Evolutionary conservation across 108 stramenopile genomes (phyloP), one percentile per base, ranked within the genome.

Genomic region (Fistulifera pelliculosa): DNA sequence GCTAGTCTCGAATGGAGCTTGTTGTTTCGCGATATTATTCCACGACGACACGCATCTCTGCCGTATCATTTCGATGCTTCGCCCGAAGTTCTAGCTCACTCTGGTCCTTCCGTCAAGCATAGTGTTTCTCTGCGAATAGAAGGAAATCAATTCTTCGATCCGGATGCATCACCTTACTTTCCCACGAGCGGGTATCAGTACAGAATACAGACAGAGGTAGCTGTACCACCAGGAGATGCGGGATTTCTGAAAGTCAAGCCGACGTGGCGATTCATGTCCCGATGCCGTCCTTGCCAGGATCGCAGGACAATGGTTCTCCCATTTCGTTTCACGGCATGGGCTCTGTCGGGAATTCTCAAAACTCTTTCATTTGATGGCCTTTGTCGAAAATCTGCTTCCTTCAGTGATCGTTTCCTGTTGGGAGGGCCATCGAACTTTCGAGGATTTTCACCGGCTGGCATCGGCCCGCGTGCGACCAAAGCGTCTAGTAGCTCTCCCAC

Each of bases 391-490:
- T 64, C 52, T 44, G 56, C 63, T 15, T 67, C 76, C 47, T 61
- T 76, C 31, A 81, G 80, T 26, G 90, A 91, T 76, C 71, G 90
- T 41, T 91, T 85, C 58, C 85, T 80, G 63, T 56, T 83, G 19
- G 90, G 90, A 18, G 90, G 90, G 15, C 83, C 90, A 14, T 64
- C 79, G 55, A 79, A 82, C 39, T 56, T 91, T 3, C 63, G 85
- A 45, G 90, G 90, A 7, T 91, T 91, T 69, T 44, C 77, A 22
- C 90, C 84, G 12, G 68, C 77, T 24, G 85, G 85, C 1, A 85
- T 91, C 56, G 90, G 90, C 27, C 90, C 85, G 11, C 66, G 90
- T 27, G 31, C 31, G 3, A 65, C 78, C 26, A 45, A 45, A 21
- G 67, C 27, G 17, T 52, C 41, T n/a, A 51, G 18, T 39, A 81